These are phyloP conservation scores for Aspergillus melleus DNA, from an alignment of 2,329 filamentous ascomycete species.

Conservation along the genomic window DNA sequence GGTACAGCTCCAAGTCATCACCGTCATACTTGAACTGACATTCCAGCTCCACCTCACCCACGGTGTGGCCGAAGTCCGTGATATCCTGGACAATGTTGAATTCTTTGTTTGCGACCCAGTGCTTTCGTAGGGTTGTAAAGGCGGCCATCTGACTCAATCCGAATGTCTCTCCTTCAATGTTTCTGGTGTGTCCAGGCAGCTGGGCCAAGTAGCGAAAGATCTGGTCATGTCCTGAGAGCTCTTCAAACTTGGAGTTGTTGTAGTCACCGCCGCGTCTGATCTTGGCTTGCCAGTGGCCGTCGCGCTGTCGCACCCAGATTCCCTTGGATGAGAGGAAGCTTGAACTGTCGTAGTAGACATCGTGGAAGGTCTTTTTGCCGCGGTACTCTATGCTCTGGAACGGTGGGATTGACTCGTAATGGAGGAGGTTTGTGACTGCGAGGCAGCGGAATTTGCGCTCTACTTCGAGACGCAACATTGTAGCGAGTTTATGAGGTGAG, in stretches of 20 bases:
- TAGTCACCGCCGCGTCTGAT: constrained; percentile 1
- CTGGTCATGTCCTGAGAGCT: neutral
- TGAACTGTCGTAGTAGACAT: constrained; percentile 5
- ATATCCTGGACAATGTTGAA: neutral
- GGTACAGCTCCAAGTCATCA: neutral
- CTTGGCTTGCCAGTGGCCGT: constrained; percentile 5
- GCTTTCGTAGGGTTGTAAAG: neutral
- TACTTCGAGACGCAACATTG: constrained; percentile 4
- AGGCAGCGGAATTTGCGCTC: constrained; percentile 3
- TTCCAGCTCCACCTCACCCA: neutral
- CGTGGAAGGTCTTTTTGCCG: constrained; percentile 1
- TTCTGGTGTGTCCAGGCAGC: neutral
- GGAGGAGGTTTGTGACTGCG: neutral
- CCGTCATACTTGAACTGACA: neutral
- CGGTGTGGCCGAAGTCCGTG: neutral
- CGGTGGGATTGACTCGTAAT: neutral
- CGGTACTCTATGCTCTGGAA: neutral
- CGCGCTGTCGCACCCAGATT: constrained; percentile 4
- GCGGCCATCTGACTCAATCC: neutral
- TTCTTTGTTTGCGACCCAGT: neutral
- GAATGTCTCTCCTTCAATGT: neutral
- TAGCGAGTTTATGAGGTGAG: no score
- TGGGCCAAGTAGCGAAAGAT: neutral
- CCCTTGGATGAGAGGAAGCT: constrained; percentile 1
- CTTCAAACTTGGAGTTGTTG: constrained; percentile 3